Evolutionary conservation across 1,284 basidiomycete genomes (phyloP), one percentile per base, ranked within the genome.

Genomic region (Sanghuangporus sanghuang): DNA sequence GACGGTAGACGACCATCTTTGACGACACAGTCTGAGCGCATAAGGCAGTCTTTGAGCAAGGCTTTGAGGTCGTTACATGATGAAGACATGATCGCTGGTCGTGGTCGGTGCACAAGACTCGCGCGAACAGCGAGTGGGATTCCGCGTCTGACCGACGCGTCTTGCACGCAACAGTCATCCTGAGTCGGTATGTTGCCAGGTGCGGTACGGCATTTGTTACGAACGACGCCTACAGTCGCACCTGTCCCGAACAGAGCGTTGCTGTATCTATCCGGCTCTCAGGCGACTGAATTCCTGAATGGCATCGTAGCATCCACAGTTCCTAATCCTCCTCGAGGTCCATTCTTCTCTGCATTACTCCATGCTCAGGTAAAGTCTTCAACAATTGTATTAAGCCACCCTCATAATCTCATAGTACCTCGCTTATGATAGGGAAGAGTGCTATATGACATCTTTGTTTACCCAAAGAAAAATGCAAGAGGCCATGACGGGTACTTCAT

Each of bases 361-460:
- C 92, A 95, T 71, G 91, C 95, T 44, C 92, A 94, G 80, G 93
- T 89, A 74, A 68, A 75, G 35, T 9, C 18, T 49, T 21, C n/a
- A n/a, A 8, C 23, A 23, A 23, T 23, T 23, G 23, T 23, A 23
- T 23, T 23, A 23, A 23, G 2, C 23, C 23, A 11, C 21, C 21
- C 16, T 14, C 38, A 32, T 56, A 27, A 12, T 27, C 36, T 64
- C 6, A 36, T 62, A 18, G 18, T 21, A 40, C 21, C 50, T 60
- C 57, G 38, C 39, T 64, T 66, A 63, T 58, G 56, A 64, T 73
- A 97, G 91, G 97, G 97, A 49, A 85, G 96, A 70, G 87, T 98
- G 36, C 79, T 98, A 40, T 89, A 95, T 71, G 95, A 98, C 73
- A 79, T 89, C 48, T 95, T 98, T 74, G 79, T 96, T 63, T 92